phyloP scores from a whole-genome alignment of 2,329 filamentous ascomycete genomes.

The Hortaea werneckii region DNA sequence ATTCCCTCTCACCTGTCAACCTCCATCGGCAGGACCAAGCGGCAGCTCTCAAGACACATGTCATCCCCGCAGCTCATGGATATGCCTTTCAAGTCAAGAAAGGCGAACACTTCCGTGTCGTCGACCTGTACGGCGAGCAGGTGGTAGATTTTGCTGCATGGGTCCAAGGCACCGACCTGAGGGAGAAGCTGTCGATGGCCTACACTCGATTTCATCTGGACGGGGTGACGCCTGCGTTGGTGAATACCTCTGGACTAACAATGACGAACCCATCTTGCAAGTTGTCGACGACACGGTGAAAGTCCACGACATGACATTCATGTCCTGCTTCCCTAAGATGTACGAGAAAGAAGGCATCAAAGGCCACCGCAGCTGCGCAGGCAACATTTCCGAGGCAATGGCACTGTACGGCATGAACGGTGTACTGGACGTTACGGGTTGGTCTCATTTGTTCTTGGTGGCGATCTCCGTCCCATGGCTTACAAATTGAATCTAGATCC shows the following conservation, averaged over 20 bases:
- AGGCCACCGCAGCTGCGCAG: constrained; percentile 28
- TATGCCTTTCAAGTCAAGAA: constrained; percentile 27
- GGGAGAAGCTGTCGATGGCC: constrained; percentile 29
- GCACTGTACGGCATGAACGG: constrained; percentile 24
- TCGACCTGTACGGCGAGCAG: constrained; percentile 31
- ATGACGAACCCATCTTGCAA: constrained; percentile 26
- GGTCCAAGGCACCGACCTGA: constrained; percentile 19
- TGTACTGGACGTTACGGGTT: constrained; percentile 21
- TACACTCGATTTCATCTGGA: constrained; percentile 30
- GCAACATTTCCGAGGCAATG: constrained; percentile 31
- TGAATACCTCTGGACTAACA: constrained; percentile 29
- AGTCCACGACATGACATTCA: constrained; percentile 29
- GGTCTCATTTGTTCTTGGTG: neutral
- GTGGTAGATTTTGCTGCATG: constrained; percentile 33
- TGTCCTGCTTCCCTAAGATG: constrained; percentile 31
- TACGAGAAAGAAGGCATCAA: constrained; percentile 24
- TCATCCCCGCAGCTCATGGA: constrained; percentile 21
- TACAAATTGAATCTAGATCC: constrained; percentile 13
- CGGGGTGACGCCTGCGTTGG: constrained; percentile 28
- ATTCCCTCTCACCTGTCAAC: neutral
- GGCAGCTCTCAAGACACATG: constrained; percentile 8
- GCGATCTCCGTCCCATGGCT: constrained; percentile 1
- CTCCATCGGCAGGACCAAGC: too few species aligned
- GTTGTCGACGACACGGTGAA: constrained; percentile 29
- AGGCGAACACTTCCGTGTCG: constrained; percentile 28